These are phyloP conservation scores for Albugo candida DNA, from an alignment of 352 stramenopile species.

Conservation along the genomic window DNA sequence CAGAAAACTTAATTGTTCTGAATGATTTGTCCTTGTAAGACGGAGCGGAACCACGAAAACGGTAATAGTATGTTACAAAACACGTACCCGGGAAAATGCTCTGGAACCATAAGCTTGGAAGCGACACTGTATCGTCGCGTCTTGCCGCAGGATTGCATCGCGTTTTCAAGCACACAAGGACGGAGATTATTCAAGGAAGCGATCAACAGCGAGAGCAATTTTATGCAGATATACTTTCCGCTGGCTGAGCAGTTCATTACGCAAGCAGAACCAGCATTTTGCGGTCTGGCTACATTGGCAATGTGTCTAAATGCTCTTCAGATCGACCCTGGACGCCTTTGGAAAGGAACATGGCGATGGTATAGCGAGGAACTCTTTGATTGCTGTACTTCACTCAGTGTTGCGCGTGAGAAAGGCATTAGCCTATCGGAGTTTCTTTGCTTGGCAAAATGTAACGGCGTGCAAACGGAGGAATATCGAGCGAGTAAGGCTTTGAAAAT, in stretches of 20 bases:
- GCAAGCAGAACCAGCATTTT: conserved; percentile 85
- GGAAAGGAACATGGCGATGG: conserved; percentile 66
- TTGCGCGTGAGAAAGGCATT: conserved; percentile 55
- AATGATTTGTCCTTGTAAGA: too few relatives aligned
- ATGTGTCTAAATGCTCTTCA: conserved; percentile 67
- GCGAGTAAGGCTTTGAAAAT: conserved; percentile 28
- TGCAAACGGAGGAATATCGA: conserved; percentile 23
- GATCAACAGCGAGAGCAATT: conserved; percentile 17
- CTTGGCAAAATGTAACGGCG: conserved; percentile 38
- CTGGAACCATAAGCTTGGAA: conserved; percentile 5
- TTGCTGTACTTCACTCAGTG: conserved; percentile 49
- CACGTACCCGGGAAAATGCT: too few relatives aligned
- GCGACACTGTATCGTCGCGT: conserved; percentile 68
- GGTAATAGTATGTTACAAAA: too few relatives aligned
- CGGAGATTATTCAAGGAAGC: conserved; percentile 61
- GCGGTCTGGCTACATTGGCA: conserved; percentile 62
- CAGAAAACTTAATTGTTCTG: too few relatives aligned
- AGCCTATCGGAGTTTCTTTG: conserved; percentile 50
- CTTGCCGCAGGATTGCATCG: conserved; percentile 55
- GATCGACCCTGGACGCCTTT: conserved; percentile 52
- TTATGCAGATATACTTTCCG: conserved; percentile 86
- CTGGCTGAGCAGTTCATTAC: conserved; percentile 80
- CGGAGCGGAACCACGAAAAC: too few relatives aligned
- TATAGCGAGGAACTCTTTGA: conserved; percentile 73
- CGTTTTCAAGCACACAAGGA: conserved; percentile 72